Conservation (phyloP, 23 red algal genomes). For the Gracilariopsis chorda region DNA sequence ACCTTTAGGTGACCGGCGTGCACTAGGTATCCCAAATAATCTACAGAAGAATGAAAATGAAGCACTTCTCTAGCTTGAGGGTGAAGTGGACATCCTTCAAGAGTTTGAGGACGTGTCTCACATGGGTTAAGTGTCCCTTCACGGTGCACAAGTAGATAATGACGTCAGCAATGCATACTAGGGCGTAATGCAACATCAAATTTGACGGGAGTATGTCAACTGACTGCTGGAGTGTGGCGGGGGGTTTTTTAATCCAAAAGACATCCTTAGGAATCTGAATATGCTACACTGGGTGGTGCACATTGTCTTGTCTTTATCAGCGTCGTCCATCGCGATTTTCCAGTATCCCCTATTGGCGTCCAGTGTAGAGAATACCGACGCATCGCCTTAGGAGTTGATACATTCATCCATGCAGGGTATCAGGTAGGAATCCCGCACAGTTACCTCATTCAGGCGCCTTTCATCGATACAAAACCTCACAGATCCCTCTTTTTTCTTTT, state of each 20-base stretch:
- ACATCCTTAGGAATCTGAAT: neutral
- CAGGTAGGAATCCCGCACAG: no score
- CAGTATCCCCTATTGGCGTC: neutral
- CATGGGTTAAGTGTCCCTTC: neutral
- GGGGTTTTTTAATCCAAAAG: no score
- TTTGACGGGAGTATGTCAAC: neutral
- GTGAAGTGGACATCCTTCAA: neutral
- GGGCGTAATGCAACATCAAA: neutral
- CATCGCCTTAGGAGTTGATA: neutral
- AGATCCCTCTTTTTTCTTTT: no score
- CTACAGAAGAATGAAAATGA: no score
- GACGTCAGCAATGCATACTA: slow-evolving; percentile 6
- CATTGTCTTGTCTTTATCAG: neutral
- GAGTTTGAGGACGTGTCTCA: neutral
- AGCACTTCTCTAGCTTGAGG: neutral
- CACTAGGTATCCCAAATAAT: no score
- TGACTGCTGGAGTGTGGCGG: neutral
- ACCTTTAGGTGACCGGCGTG: neutral
- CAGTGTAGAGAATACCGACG: neutral
- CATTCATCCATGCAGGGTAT: no score
- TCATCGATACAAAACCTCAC: no score
- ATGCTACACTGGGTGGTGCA: neutral
- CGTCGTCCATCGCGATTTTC: neutral
- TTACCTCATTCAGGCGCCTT: no score
- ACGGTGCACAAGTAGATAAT: neutral